These are phyloP conservation scores for Pyrus bretschneideri DNA, from an alignment of 306 rosid genomes.

Conservation along the genomic window DNA sequence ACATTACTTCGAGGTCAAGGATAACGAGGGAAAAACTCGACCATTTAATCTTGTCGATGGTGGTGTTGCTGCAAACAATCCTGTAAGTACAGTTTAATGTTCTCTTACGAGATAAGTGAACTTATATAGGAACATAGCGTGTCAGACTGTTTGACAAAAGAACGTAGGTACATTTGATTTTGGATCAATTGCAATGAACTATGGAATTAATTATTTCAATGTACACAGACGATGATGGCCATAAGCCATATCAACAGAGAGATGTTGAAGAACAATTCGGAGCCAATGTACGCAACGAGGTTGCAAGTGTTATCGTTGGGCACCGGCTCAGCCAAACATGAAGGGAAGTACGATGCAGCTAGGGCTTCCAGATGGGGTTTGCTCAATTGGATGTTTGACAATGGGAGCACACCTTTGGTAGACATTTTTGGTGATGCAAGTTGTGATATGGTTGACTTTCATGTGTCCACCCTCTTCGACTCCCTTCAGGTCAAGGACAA, in stretches of 20 bases:
- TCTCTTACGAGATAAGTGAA: not conserved
- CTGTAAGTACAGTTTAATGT: constrained; percentile 15
- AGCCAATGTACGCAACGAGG: constrained; percentile 5
- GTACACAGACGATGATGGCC: constrained; percentile 32
- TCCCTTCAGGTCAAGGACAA: constrained; percentile 8
- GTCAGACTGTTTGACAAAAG: not conserved
- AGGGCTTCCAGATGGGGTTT: constrained; percentile 31
- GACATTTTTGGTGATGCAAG: constrained; percentile 30
- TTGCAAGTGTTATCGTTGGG: constrained; percentile 38
- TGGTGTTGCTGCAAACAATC: constrained; percentile 39
- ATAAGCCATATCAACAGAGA: constrained; percentile 22
- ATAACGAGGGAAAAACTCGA: constrained; percentile 5
- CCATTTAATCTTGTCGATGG: constrained; percentile 34
- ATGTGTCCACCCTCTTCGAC: constrained; percentile 33
- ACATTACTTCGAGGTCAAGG: constrained; percentile 24
- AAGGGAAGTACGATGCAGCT: constrained; percentile 28
- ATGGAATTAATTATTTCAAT: not conserved
- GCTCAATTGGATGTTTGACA: constrained; percentile 23
- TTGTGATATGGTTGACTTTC: constrained; percentile 37
- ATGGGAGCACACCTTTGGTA: constrained; percentile 26
- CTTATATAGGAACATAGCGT: not conserved
- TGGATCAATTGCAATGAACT: not conserved
- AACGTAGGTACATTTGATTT: not conserved
- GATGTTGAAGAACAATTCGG: not conserved
- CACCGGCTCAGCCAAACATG: constrained; percentile 29